Evolutionary conservation across 2,329 filamentous ascomycete genomes (phyloP).

Genomic region (Magnaporthiopsis rhizophila): DNA sequence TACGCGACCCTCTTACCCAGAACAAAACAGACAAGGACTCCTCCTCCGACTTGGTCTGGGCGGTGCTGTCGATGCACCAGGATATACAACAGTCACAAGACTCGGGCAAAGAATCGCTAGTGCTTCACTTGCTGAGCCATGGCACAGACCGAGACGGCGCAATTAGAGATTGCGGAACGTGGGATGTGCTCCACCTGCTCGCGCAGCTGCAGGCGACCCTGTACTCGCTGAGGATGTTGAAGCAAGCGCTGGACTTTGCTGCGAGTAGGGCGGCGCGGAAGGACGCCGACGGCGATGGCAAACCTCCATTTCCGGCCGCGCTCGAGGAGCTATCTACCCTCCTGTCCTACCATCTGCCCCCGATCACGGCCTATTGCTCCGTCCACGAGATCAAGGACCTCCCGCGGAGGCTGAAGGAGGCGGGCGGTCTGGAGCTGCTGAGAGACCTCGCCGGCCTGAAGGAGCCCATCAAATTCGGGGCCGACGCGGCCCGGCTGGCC

Average conservation of each 20-base stretch:
- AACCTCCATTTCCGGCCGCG: neutral
- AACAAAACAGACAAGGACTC: conserved; percentile 1
- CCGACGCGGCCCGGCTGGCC: neutral
- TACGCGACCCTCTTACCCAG: neutral
- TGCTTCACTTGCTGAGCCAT: conserved; percentile 21
- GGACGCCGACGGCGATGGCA: neutral
- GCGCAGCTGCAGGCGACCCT: conserved; percentile 52
- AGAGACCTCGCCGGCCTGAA: neutral
- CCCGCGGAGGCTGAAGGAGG: conserved; percentile 2
- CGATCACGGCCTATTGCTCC: neutral
- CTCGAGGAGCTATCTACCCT: neutral
- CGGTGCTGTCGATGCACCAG: conserved; percentile 26
- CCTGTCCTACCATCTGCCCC: neutral
- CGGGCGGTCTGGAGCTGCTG: neutral
- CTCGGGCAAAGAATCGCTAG: conserved; percentile 23
- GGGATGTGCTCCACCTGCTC: conserved; percentile 53
- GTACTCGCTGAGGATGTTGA: conserved; percentile 53
- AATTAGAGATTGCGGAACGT: conserved; percentile 30
- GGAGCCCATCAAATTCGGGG: conserved; percentile 1
- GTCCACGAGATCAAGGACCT: conserved; percentile 4
- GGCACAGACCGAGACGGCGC: conserved; percentile 17
- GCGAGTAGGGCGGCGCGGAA: neutral
- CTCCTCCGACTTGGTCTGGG: conserved; percentile 21
- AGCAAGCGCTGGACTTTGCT: conserved; percentile 37
- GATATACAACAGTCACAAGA: conserved; percentile 25